These are phyloP conservation scores for Diutina pseudorugosa DNA, from an alignment of 1,139 yeast genomes.

Conservation along the genomic window DNA sequence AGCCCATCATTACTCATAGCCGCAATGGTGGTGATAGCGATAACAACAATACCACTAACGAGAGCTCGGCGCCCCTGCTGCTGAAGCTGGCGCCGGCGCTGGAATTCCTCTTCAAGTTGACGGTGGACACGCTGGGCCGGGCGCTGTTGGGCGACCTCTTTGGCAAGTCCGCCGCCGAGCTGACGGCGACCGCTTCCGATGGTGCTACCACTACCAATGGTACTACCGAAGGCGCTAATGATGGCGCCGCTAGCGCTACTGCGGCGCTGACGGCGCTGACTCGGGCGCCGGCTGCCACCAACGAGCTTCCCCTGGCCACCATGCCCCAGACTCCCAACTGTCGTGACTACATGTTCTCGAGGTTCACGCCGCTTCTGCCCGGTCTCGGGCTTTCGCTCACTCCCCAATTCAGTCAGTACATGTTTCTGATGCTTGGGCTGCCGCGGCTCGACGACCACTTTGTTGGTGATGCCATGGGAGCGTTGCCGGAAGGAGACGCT, in stretches of 20 bases:
- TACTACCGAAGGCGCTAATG: no score
- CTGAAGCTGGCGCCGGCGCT: not conserved
- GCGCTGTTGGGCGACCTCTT: slow-evolving; percentile 3
- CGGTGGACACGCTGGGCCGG: slow-evolving; percentile 2
- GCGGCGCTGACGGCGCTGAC: not conserved
- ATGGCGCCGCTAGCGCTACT: no score
- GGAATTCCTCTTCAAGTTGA: not conserved
- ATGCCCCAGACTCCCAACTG: slow-evolving; percentile 7
- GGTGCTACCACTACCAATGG: no score
- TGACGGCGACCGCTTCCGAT: not conserved
- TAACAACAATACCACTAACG: no score
- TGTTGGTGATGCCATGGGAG: not conserved
- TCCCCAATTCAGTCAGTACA: slow-evolving; percentile 32
- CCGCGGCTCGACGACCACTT: not conserved
- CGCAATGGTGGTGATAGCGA: no score
- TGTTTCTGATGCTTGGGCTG: slow-evolving; percentile 27
- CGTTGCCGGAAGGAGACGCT: not conserved
- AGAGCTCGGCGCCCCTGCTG: not conserved
- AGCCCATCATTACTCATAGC: not conserved
- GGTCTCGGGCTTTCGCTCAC: slow-evolving; percentile 21
- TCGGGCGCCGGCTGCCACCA: not conserved
- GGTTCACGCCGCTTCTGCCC: slow-evolving; percentile 6
- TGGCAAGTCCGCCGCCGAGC: not conserved
- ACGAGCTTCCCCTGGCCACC: slow-evolving; percentile 4
- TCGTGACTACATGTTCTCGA: slow-evolving; percentile 2